These are phyloP conservation scores for Panicum hallii DNA, from an alignment of 202 grass and related monocot genomes.

Conservation along the genomic window DNA sequence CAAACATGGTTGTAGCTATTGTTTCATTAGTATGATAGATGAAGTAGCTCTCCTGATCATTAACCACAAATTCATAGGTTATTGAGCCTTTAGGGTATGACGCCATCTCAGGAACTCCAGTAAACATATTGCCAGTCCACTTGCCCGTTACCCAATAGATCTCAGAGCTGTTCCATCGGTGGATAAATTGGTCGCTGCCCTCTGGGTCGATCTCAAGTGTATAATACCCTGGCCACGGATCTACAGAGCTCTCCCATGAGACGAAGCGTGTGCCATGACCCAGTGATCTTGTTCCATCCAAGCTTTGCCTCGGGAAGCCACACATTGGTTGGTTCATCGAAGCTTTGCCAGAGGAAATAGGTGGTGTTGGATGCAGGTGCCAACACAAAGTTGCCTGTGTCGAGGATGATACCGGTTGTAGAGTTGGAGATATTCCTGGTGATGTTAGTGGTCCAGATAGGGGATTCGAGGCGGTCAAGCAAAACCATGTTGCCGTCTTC, in stretches of 20 bases:
- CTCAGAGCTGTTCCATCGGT: constrained; percentile 41
- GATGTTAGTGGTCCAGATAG: constrained; percentile 50
- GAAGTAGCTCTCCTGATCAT: constrained; percentile 46
- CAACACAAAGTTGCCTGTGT: constrained; percentile 46
- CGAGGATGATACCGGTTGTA: constrained; percentile 35
- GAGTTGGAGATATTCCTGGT: neutral
- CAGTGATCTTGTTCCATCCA: constrained; percentile 44
- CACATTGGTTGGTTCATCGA: constrained; percentile 47
- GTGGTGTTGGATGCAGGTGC: constrained; percentile 42
- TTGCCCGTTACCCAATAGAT: constrained; percentile 36
- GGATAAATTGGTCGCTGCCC: constrained; percentile 34
- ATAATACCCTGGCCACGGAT: constrained; percentile 43
- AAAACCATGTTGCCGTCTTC: constrained; percentile 12
- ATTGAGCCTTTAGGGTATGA: constrained; percentile 35
- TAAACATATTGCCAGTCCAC: constrained; percentile 36
- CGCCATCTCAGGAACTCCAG: constrained; percentile 42
- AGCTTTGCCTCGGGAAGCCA: constrained; percentile 48
- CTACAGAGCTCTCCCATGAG: constrained; percentile 33
- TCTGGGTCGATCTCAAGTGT: constrained; percentile 28
- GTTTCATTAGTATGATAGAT: constrained; percentile 25
- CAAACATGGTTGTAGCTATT: constrained; percentile 1
- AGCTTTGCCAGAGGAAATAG: constrained; percentile 49
- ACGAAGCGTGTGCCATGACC: constrained; percentile 5
- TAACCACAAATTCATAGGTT: constrained; percentile 20
- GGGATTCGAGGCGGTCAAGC: neutral